Base-by-base conservation (phyloP, 164 flowering plant genomes). In the Vitis amurensis region DNA sequence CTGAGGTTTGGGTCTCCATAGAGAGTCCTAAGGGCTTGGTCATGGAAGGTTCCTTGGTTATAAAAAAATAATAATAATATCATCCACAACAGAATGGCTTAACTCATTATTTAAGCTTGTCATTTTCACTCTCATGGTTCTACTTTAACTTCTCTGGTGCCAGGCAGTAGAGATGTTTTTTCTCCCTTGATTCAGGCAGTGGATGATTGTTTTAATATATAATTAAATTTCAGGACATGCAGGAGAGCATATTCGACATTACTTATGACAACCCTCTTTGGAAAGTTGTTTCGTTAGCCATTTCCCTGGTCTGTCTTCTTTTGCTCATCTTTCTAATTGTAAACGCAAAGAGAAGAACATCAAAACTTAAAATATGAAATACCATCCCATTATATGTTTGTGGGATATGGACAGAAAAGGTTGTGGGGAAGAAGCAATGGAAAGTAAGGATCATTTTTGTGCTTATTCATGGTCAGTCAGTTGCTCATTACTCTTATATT, bases 271-370 rank as follows among this genome's bases (percentile, higher is more conserved):
- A 47, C 57, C 66, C 61, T 60, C 15, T 66, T 29, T 86, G 89
- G 91, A 79, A 72, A 68, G 59, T 71, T 31, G 9, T 71, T 19
- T 68, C 66, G 6, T 52, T 80, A 48, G 73, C 71, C 37, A 55
- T 73, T 15, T 11, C 80, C 9, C 10, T 74, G 55, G n/a, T 77
- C 50, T 49, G 82, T 56, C 61, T 84, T 67, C 50, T 76, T 63
- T 14, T 81, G 11, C 61, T 81, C 70, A 27, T 77, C 27, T 57
- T 81, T 63, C 31, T 86, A 61, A 68, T 80, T 85, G 83, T 87
- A 84, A 88, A 76, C 66, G 81, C 84, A 59, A 83, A 85, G 76
- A 82, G 91, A 80, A 86, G 83, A 79, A 87, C 77, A 50, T 84
- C 73, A 5, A 91, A 91, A 82, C 76, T 89, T 69, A 90, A 90